These are phyloP conservation scores for Rhizopogon vesiculosus DNA, from an alignment of 768 basidiomycete genomes.

Conservation along the genomic window DNA sequence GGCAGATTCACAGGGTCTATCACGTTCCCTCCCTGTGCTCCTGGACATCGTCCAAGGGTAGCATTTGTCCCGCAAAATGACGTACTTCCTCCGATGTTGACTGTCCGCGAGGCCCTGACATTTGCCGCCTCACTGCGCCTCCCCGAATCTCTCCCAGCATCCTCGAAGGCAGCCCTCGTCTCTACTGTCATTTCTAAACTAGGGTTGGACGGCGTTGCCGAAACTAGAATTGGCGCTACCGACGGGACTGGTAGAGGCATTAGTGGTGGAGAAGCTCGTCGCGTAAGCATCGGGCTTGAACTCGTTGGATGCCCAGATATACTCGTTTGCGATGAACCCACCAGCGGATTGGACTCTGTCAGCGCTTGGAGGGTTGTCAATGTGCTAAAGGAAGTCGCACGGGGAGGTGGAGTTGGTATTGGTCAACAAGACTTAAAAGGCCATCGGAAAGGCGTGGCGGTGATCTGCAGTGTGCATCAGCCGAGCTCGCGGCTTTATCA, in stretches of 20 bases:
- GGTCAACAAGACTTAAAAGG: conserved; percentile 29
- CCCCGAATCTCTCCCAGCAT: conserved; percentile 61
- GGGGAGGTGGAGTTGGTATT: conserved; percentile 28
- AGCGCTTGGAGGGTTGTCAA: conserved; percentile 78
- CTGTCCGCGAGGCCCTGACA: conserved; percentile 74
- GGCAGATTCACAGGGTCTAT: conserved; percentile 67
- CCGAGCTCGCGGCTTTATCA: conserved; percentile 86
- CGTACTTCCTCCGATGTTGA: conserved; percentile 72
- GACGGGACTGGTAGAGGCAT: conserved; percentile 77
- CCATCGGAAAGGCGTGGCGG: conserved; percentile 62
- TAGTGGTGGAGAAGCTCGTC: conserved; percentile 86
- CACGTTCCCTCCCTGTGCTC: conserved; percentile 39
- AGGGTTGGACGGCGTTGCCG: conserved; percentile 63
- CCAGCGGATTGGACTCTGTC: conserved; percentile 79
- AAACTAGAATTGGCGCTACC: conserved; percentile 63
- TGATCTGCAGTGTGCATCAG: conserved; percentile 86
- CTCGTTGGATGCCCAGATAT: conserved; percentile 83
- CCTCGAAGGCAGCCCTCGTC: conserved; percentile 65
- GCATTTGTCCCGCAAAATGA: conserved; percentile 90
- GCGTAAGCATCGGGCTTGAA: conserved; percentile 89
- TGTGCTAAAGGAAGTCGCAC: conserved; percentile 72
- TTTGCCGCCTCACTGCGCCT: conserved; percentile 86
- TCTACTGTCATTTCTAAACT: conserved; percentile 70
- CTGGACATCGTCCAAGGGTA: conserved; percentile 44
- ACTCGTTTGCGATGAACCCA: conserved; percentile 85